Evolutionary conservation across 441 rosid species (phyloP), one percentile per base, ranked within the genome.

Genomic region (Populus hybrid): DNA sequence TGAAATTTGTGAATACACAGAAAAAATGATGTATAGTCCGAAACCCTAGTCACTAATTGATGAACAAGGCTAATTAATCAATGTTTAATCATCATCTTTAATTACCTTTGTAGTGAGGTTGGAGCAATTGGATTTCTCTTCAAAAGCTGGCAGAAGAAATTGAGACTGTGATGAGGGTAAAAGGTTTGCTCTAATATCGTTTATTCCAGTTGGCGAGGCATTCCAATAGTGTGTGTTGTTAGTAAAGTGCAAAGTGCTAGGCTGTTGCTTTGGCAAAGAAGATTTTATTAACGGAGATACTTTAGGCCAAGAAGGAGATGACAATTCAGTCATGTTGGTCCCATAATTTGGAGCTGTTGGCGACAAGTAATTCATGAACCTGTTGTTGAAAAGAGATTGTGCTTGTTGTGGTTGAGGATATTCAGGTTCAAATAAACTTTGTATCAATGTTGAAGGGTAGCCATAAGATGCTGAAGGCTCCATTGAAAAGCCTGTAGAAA

Each of bases 171-270:
- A 79, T 56, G 88, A 79, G 64, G 88, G 75, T 26, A 82, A 45
- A 76, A 86, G 79, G 50, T 74, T 79, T 4, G 75, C 64, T 69
- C 81, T 76, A 61, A 59, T 74, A 75, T 82, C 88, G 79, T 69
- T 83, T 63, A 82, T 29, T 65, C 78, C 56, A 18, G 82, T 38
- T n/a, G 89, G 56, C 26, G 93, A 77, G 63, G 93, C 72, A 73
- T 87, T 85, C 91, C 90, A 89, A 36, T 81, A 85, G 40, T 87
- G 83, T 7, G 89, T 69, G 77, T 87, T 86, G 88, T 86, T 86
- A 75, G 89, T 81, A 78, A 91, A 89, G 71, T 87, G 91, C 78
- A 86, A 66, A 36, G 80, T 63, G 50, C 69, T 65, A 0, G 74
- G 85, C 50, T 80, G 83, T 42, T 85, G 88, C 77, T 84, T 79